Conservation (phyloP, 805 yeast genomes). For the Torulaspora maleeae region DNA sequence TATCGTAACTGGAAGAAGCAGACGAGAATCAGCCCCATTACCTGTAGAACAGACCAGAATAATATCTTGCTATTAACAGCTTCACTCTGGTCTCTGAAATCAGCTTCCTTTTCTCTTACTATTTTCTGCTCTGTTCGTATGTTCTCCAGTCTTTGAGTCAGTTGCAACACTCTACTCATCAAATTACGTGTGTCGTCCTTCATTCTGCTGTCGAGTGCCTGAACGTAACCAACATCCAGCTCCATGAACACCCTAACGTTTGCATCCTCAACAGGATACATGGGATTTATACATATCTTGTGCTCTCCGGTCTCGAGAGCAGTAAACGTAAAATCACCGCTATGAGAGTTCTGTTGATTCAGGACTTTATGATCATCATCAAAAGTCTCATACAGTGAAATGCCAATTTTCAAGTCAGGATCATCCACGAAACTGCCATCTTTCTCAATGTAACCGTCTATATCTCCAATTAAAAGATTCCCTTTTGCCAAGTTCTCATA, state of each 20-base stretch:
- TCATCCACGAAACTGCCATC: slow-evolving; percentile 48
- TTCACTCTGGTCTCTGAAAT: slow-evolving; percentile 75
- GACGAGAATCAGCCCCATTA: slow-evolving; percentile 59
- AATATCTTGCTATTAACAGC: slow-evolving; percentile 67
- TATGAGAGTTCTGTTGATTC: slow-evolving; percentile 54
- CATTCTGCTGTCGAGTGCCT: slow-evolving; percentile 57
- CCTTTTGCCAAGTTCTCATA: slow-evolving; percentile 72
- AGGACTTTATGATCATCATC: slow-evolving; percentile 79
- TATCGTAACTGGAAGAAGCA: slow-evolving; percentile 75
- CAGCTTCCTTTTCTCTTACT: slow-evolving; percentile 64
- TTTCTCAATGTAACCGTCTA: slow-evolving; percentile 61
- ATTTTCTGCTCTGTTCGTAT: slow-evolving; percentile 61
- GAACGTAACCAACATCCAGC: slow-evolving; percentile 62
- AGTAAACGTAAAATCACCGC: slow-evolving; percentile 72
- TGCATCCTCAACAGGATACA: slow-evolving; percentile 38
- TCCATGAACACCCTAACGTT: slow-evolving; percentile 70
- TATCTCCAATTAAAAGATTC: slow-evolving; percentile 75
- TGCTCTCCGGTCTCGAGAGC: slow-evolving; percentile 85
- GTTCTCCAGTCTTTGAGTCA: slow-evolving; percentile 53
- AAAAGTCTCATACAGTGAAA: slow-evolving; percentile 60
- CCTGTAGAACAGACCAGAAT: slow-evolving; percentile 69
- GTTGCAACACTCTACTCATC: slow-evolving; percentile 50
- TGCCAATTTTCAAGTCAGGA: slow-evolving; percentile 50
- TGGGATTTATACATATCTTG: slow-evolving; percentile 66
- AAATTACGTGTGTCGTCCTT: slow-evolving; percentile 50